These are phyloP conservation scores for Cucurbita moschata DNA, from an alignment of 306 rosid species.

Conservation along the genomic window DNA sequence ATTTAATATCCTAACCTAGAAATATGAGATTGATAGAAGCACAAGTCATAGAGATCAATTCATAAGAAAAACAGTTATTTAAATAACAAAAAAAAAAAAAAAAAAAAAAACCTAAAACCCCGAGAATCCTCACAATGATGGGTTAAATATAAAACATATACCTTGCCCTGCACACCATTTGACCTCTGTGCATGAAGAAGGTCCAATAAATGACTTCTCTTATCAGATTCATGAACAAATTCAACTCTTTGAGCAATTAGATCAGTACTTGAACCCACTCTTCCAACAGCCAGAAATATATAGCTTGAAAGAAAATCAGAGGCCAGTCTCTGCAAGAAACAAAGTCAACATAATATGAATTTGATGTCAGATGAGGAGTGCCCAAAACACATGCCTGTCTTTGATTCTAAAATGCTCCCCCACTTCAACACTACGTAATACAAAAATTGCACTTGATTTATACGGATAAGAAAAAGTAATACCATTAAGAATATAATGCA, in stretches of 20 bases:
- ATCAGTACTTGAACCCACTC: constrained; percentile 97
- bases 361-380: background rate
- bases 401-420: background rate
- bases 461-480: background rate
- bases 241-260: constrained; percentile 90
- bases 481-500: background rate
- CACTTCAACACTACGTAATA: background rate
- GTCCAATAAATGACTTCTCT: constrained; percentile 95
- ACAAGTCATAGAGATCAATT: background rate
- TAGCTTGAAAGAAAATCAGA: constrained; percentile 79
- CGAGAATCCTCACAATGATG: background rate
- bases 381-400: background rate
- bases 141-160: constrained; percentile 12
- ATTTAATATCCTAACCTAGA: background rate
- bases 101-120: background rate
- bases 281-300: constrained; percentile 89
- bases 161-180: constrained; percentile 61
- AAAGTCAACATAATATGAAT: background rate
- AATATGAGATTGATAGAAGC: background rate
- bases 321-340: constrained; percentile 61
- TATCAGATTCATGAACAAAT: constrained; percentile 75
- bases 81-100: no score
- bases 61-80: background rate
- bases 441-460: background rate
- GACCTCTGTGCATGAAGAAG: constrained; percentile 94